Conservation (phyloP, 768 basidiomycete genomes). For the Suillus weaverae region DNA sequence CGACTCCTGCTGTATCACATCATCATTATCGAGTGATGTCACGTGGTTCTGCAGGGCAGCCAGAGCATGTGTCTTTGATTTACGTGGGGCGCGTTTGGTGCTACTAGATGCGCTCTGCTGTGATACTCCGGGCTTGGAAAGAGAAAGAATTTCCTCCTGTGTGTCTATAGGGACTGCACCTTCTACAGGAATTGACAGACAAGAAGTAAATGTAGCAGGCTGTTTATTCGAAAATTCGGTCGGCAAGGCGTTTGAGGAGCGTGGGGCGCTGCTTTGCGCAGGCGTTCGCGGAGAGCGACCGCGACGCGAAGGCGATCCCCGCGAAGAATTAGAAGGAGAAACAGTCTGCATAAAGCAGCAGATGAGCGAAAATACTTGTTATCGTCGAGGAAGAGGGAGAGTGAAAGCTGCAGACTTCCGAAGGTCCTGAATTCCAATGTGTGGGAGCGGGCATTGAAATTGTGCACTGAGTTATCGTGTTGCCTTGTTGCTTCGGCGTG, state of each 20-base stretch:
- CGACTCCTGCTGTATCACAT: conserved; percentile 39
- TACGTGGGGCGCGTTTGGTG: conserved; percentile 75
- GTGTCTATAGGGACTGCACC: conserved; percentile 66
- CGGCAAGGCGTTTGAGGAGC: conserved; percentile 44
- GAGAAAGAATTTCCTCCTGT: conserved; percentile 39
- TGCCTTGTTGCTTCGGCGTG: conserved; percentile 33
- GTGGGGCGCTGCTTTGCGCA: conserved; percentile 41
- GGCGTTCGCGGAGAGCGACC: conserved; percentile 61
- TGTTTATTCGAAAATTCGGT: conserved; percentile 52
- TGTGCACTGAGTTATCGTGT: conserved; percentile 41
- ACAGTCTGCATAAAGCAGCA: conserved; percentile 42
- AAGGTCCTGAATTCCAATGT: conserved; percentile 29
- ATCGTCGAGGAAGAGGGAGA: conserved; percentile 13
- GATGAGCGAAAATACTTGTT: conserved; percentile 5
- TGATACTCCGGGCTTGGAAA: conserved; percentile 33
- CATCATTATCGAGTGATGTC: conserved; percentile 53
- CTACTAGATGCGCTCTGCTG: conserved; percentile 42
- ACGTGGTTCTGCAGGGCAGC: conserved; percentile 73
- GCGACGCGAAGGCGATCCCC: conserved; percentile 62
- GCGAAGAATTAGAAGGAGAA: conserved; percentile 46
- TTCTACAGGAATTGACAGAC: conserved; percentile 75
- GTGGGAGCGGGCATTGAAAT: conserved; percentile 42
- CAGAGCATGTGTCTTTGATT: conserved; percentile 87
- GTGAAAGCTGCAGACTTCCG: conserved; percentile 20
- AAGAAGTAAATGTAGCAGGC: conserved; percentile 55